Percentiles rank a stretch among this genome's conserved stretches.
phyloP scores from a whole-genome alignment of 2,329 filamentous ascomycete species.

The Neopestalotiopsis rosae region DNA sequence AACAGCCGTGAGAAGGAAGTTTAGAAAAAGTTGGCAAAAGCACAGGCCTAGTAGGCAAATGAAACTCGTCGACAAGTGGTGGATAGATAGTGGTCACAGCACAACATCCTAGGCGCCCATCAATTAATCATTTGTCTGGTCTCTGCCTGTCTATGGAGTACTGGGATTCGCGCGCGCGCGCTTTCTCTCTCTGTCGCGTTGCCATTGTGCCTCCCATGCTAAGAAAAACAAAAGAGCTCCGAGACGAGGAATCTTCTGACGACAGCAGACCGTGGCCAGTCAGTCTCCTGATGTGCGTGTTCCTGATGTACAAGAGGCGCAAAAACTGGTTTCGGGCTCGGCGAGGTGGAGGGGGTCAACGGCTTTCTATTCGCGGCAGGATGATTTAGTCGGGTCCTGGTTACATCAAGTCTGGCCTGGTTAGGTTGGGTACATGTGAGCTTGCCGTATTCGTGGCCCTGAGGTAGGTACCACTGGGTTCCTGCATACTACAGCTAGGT shows the following conservation, averaged over 20 bases:
- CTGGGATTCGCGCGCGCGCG: no score
- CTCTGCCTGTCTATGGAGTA: no score
- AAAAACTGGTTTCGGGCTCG: slow-evolving; percentile 13
- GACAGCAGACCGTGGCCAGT: slow-evolving; percentile 10
- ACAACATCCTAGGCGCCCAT: not conserved
- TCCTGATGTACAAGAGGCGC: slow-evolving; percentile 1
- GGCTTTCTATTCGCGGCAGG: not conserved
- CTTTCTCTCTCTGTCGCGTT: not conserved
- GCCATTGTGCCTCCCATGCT: not conserved
- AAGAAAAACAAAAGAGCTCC: not conserved
- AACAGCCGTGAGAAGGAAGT: no score
- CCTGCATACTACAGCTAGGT: not conserved
- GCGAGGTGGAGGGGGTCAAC: not conserved
- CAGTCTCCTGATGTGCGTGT: slow-evolving; percentile 3
- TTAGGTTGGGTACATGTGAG: not conserved
- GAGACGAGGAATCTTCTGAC: not conserved
- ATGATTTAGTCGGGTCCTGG: not conserved
- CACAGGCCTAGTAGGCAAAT: no score
- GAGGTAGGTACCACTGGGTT: not conserved
- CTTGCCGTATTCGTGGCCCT: not conserved
- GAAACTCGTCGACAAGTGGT: not conserved
- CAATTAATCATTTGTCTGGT: not conserved
- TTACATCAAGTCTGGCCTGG: not conserved
- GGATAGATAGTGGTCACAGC: no score
- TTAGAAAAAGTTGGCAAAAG: no score